Percentiles rank a stretch among this genome's conserved stretches.
phyloP scores from a whole-genome alignment of 192 early-diverging fungal species.

The Lobosporangium transversale region DNA sequence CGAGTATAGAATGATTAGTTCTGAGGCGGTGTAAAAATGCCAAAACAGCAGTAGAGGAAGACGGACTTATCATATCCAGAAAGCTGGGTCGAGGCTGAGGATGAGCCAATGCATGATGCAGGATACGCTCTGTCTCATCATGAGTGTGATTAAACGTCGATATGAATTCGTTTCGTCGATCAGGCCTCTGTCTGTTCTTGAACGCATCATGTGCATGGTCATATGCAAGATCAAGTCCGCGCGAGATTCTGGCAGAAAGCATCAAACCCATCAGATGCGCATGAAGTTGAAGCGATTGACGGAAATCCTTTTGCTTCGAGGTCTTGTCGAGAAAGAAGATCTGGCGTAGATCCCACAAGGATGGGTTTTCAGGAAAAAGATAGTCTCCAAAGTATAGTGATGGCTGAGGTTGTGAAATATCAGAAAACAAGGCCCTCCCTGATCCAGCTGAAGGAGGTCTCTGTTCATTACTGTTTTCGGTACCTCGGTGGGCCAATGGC shows the following conservation, averaged over 20 bases:
- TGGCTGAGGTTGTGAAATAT: background rate
- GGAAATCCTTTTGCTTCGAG: conserved; percentile 51
- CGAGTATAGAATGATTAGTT: conserved; percentile 40
- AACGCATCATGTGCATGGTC: conserved; percentile 52
- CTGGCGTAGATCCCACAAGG: conserved; percentile 34
- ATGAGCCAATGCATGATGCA: conserved; percentile 34
- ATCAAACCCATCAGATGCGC: conserved; percentile 48
- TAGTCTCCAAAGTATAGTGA: conserved; percentile 48
- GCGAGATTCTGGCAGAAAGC: conserved; percentile 34
- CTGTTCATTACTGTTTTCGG: background rate
- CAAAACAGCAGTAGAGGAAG: conserved; percentile 26
- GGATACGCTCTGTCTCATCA: conserved; percentile 47
- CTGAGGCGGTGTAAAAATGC: conserved; percentile 39
- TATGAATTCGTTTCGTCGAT: conserved; percentile 44
- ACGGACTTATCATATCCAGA: conserved; percentile 49
- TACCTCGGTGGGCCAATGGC: background rate
- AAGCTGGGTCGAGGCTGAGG: conserved; percentile 54
- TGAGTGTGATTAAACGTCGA: conserved; percentile 44
- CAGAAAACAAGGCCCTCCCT: background rate
- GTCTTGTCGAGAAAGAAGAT: conserved; percentile 50
- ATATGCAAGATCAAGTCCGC: conserved; percentile 39
- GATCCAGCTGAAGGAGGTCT: background rate
- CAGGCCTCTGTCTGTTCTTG: conserved; percentile 50
- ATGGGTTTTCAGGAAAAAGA: conserved; percentile 40
- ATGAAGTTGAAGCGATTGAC: conserved; percentile 48